Base-by-base conservation (phyloP, 495 filamentous ascomycete genomes). In the Neurospora sp. region DNA sequence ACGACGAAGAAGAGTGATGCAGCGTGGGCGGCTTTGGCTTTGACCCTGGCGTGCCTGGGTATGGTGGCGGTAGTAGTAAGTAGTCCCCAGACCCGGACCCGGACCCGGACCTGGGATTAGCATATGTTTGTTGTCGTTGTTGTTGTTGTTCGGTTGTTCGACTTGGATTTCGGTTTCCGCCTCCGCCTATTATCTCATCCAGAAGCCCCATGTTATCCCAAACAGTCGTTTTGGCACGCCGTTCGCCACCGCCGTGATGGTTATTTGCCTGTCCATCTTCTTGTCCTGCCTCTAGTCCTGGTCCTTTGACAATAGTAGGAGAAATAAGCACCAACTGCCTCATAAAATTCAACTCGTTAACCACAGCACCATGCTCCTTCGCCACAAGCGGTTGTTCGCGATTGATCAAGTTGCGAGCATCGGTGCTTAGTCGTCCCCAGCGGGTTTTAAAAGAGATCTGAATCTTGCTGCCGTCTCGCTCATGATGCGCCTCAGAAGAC, bases 271-370 rank as follows among this genome's bases (percentile, higher is more conserved):
- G 48, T 16, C 2, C 48, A 35, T 35, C 35, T 3, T 35, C 35
- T 3, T 35, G 35, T 35, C 35, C 35, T 0, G 35, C 35, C 35
- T 35, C 35, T 3, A 3, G 35, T 35, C 48, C 54, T 62, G 54
- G 23, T 16, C 5, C 54, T 16, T 31, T 62, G 54, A 62, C 88
- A 12, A 84, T 86, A 12, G 85, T 84, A 38, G 89, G 72, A 72
- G 89, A 86, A 3, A 87, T 85, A 31, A 89, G 80, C 9, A 89
- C 81, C 20, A 86, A 85, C 10, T 86, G 85, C 54, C 88, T 77
- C 70, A 88, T 84, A 11, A 88, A 84, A 48, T 84, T 88, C 3
- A 87, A 85, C 76, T 90, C 88, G 0, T 40, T 39, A 42, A 77
- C 38, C 31, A 77, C 71, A 1, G 72, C 54, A 62, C 41, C 72